Percentiles rank a stretch among this genome's conserved stretches.
Evolutionary conservation across 2,329 filamentous ascomycete species (phyloP).

Genomic region (Xylariaceae sp.): DNA sequence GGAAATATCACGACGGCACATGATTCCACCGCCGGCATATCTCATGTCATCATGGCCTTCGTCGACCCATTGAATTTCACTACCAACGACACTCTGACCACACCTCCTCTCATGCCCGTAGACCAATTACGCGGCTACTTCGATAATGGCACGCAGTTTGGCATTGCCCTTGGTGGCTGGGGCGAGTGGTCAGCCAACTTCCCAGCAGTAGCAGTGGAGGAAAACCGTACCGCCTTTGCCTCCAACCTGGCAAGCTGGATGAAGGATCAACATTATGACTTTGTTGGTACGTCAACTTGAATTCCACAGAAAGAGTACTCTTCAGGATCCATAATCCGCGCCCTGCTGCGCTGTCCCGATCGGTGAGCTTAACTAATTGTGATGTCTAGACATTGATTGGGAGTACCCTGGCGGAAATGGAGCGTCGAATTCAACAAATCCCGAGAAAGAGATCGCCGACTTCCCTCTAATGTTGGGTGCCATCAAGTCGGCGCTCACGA

Average conservation of each 20-base stretch:
- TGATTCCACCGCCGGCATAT: conserved; percentile 2
- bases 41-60: conserved; percentile 16
- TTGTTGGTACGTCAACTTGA: conserved; percentile 11
- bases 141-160: conserved; percentile 9
- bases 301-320: neutral
- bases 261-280: conserved; percentile 10
- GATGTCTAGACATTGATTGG: conserved; percentile 14
- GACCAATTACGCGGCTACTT: conserved; percentile 4
- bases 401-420: conserved; percentile 19
- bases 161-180: conserved; percentile 17
- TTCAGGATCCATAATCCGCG: neutral
- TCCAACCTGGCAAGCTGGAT: conserved; percentile 9
- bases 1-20: neutral
- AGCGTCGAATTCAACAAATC: neutral
- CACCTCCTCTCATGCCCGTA: conserved; percentile 2
- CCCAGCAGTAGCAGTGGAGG: conserved; percentile 2
- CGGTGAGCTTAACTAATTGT: neutral
- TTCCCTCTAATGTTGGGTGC: conserved; percentile 5
- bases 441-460: conserved; percentile 8
- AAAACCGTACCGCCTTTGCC: conserved; percentile 6
- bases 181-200: conserved; percentile 7
- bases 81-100: neutral
- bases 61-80: conserved; percentile 10
- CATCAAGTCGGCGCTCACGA: conserved; percentile 4
- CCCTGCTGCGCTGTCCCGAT: too few species aligned